A percentile compares a stretch with the other conserved stretches of the same genome.
Conservation (phyloP, 495 filamentous ascomycete genomes). For the Platismatia glauca region DNA sequence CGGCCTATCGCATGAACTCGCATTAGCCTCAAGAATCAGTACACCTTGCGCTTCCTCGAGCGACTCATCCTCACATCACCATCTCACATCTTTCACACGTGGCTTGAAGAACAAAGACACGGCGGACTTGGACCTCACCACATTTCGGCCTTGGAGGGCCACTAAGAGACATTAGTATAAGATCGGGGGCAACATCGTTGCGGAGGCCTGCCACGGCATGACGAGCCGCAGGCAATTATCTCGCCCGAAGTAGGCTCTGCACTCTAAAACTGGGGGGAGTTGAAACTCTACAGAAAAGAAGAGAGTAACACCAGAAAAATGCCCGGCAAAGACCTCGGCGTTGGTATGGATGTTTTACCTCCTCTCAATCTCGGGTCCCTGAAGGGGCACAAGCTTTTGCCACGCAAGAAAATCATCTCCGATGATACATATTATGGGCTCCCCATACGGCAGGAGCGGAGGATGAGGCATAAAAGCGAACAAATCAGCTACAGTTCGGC, state of each 20-base stretch:
- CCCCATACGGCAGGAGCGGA: constrained; percentile 6
- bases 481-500: constrained; percentile 16
- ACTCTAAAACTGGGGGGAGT: background rate
- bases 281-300: background rate
- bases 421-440: constrained; percentile 1
- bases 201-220: background rate
- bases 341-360: constrained; percentile 1
- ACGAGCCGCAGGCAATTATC: background rate
- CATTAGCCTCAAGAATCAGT: background rate
- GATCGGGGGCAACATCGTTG: background rate
- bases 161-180: background rate
- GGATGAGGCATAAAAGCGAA: constrained; percentile 13
- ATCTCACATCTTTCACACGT: background rate
- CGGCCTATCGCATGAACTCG: constrained; percentile 3
- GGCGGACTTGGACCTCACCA: background rate
- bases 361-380: constrained; percentile 11
- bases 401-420: constrained; percentile 8
- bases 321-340: constrained; percentile 7
- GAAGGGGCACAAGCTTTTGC: constrained; percentile 13
- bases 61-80: background rate
- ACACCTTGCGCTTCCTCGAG: background rate
- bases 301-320: background rate
- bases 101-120: background rate
- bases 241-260: background rate
- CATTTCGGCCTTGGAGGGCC: background rate